Conservation (phyloP, 2,329 filamentous ascomycete species). For the Scleromitrula shiraiana region DNA sequence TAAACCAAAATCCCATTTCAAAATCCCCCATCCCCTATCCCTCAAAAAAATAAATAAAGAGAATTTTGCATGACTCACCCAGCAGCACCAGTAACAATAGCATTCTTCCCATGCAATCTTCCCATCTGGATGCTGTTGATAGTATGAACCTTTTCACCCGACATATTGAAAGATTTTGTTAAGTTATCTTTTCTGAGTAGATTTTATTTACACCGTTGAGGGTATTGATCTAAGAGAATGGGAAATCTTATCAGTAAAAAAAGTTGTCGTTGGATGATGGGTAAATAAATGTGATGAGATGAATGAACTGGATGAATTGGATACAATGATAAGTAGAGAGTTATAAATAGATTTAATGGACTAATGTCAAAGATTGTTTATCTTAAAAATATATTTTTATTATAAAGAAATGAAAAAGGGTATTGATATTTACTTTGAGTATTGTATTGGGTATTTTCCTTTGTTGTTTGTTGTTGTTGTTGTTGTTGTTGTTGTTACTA, state of each 20-base stretch:
- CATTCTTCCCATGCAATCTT: conserved; percentile 31
- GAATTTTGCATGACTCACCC: conserved; percentile 46
- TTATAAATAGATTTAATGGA: no score
- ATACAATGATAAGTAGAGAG: no score
- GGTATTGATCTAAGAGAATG: no score
- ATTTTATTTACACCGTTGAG: neutral
- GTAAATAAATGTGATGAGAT: no score
- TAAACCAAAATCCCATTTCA: neutral
- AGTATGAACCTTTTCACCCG: conserved; percentile 17
- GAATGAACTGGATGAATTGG: no score
- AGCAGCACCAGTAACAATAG: conserved; percentile 59
- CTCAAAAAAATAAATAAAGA: neutral
- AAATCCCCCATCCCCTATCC: neutral
- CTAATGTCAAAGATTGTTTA: no score
- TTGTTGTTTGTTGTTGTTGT: no score
- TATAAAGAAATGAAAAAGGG: no score
- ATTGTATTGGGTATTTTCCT: no score
- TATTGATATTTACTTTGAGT: no score
- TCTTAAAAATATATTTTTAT: no score
- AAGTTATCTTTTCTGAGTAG: neutral
- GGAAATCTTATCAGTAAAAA: neutral
- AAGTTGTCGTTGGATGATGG: neutral
- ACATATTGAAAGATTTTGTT: conserved; percentile 12
- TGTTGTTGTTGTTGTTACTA: no score
- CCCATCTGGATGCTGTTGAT: conserved; percentile 32